Evolutionary conservation across 208 protist species (phyloP).

Genomic region (Angomonas desouzai): DNA sequence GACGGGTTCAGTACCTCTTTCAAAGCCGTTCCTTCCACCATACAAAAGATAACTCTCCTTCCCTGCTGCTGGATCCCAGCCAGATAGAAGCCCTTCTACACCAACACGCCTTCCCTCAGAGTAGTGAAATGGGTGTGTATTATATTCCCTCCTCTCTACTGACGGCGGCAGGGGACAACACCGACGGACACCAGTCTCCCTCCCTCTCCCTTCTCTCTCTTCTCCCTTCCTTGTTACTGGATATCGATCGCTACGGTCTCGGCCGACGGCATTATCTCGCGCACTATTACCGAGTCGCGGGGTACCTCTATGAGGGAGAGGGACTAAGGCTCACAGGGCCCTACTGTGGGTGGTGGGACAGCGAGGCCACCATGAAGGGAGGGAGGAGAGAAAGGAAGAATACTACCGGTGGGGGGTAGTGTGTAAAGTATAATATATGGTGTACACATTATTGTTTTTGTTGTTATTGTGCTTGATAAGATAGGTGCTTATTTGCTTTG

Average conservation of each 20-base stretch:
- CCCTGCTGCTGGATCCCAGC: not conserved
- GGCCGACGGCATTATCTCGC: conserved; percentile 48
- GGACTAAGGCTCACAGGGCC: not conserved
- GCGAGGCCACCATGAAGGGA: not conserved
- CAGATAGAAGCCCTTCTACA: not conserved
- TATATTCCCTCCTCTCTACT: not conserved
- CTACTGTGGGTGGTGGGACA: conserved; percentile 4
- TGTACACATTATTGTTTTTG: conserved; percentile 10
- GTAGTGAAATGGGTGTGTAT: not conserved
- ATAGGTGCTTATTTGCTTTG: not conserved
- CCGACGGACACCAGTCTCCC: not conserved
- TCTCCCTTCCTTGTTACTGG: conserved; percentile 34
- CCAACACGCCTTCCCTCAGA: not conserved
- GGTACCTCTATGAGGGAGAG: conserved; percentile 8
- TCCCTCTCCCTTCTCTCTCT: not conserved
- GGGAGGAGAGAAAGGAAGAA: not conserved
- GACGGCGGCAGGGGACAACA: not conserved
- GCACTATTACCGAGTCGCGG: conserved; percentile 74
- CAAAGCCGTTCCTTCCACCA: conserved; percentile 13
- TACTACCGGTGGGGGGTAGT: not conserved
- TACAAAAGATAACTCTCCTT: not conserved
- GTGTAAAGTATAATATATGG: conserved; percentile 5
- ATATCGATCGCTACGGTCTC: conserved; percentile 72
- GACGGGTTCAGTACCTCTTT: conserved; percentile 64
- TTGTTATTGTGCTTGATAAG: not conserved